phyloP scores from a whole-genome alignment of 371 early-diverging fungal genomes.

The Rhizomucor miehei region DNA sequence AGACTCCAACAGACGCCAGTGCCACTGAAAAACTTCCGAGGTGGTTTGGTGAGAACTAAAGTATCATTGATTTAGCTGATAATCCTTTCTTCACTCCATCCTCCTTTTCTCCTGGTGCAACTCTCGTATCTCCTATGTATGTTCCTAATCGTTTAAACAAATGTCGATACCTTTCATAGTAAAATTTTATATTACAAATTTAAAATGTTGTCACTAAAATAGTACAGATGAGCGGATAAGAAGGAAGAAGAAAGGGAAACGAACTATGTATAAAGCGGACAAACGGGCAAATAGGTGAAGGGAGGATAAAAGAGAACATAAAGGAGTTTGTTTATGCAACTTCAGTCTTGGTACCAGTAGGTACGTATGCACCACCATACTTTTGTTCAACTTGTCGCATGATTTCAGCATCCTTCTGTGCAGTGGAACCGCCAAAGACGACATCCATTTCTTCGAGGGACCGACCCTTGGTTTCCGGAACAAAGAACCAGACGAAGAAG shows the following conservation, averaged over 20 bases:
- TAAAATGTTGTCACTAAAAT: too few species aligned
- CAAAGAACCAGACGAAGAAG: conserved; percentile 33
- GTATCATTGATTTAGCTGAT: conserved; percentile 67
- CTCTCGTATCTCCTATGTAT: too few species aligned
- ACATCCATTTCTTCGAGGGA: conserved; percentile 54
- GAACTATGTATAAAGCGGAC: too few species aligned
- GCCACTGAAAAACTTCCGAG: conserved; percentile 74
- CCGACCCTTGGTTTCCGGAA: conserved; percentile 47
- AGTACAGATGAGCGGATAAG: too few species aligned
- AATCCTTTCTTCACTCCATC: too few species aligned
- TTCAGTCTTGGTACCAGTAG: neutral
- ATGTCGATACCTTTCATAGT: too few species aligned
- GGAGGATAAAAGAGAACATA: conserved; percentile 20
- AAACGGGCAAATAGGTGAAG: too few species aligned
- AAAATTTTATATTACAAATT: too few species aligned
- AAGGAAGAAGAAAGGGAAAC: too few species aligned
- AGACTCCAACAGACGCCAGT: conserved; percentile 70
- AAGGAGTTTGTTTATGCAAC: conserved; percentile 6
- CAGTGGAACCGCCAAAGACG: conserved; percentile 37
- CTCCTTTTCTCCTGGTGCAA: too few species aligned
- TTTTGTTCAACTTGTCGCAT: conserved; percentile 6
- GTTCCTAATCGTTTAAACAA: too few species aligned
- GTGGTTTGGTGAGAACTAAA: conserved; percentile 73
- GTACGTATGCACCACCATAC: neutral
- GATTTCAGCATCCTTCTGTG: conserved; percentile 7